phyloP scores from a whole-genome alignment of 2,329 filamentous ascomycete genomes.

The Diplodia sapinea region DNA sequence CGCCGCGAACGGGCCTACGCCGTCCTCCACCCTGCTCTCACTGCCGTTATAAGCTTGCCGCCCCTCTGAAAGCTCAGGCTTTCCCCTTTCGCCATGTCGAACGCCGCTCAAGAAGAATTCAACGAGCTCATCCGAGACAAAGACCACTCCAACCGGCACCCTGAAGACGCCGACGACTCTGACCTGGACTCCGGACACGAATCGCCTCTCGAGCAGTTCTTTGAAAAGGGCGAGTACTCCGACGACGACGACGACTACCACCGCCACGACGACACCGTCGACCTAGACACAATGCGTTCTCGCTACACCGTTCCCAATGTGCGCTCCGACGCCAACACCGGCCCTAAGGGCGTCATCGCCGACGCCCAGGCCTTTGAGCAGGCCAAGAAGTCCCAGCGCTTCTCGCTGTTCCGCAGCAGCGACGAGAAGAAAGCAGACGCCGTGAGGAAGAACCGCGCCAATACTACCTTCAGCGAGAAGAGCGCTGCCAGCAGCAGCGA shows the following conservation, averaged over 20 bases:
- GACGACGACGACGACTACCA: slow-evolving; percentile 56
- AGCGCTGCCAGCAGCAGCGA: slow-evolving; percentile 68
- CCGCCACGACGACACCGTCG: slow-evolving; percentile 40
- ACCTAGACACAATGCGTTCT: slow-evolving; percentile 58
- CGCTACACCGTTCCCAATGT: slow-evolving; percentile 65
- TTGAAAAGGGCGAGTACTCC: slow-evolving; percentile 64
- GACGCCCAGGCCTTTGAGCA: slow-evolving; percentile 79
- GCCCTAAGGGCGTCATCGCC: slow-evolving; percentile 86
- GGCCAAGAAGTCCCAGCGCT: slow-evolving; percentile 52
- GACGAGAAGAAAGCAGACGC: slow-evolving; percentile 22
- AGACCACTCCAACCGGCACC: slow-evolving; percentile 50
- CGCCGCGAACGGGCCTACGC: slow-evolving; percentile 21
- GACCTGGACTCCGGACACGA: slow-evolving; percentile 64
- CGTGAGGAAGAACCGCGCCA: slow-evolving; percentile 34
- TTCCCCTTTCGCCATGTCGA: slow-evolving; percentile 37
- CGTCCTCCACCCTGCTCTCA: slow-evolving; percentile 13
- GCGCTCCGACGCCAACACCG: slow-evolving; percentile 72
- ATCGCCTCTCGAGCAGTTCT: slow-evolving; percentile 52
- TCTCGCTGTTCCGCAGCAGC: slow-evolving; percentile 36
- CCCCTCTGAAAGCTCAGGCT: slow-evolving; percentile 22
- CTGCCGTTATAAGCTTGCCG: slow-evolving; percentile 29
- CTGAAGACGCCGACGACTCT: slow-evolving; percentile 54
- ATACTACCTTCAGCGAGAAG: slow-evolving; percentile 52
- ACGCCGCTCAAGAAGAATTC: slow-evolving; percentile 58
- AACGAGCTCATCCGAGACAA: slow-evolving; percentile 58